Conservation (phyloP, 2,329 filamentous ascomycete species). For the Lecanosticta acicola region DNA sequence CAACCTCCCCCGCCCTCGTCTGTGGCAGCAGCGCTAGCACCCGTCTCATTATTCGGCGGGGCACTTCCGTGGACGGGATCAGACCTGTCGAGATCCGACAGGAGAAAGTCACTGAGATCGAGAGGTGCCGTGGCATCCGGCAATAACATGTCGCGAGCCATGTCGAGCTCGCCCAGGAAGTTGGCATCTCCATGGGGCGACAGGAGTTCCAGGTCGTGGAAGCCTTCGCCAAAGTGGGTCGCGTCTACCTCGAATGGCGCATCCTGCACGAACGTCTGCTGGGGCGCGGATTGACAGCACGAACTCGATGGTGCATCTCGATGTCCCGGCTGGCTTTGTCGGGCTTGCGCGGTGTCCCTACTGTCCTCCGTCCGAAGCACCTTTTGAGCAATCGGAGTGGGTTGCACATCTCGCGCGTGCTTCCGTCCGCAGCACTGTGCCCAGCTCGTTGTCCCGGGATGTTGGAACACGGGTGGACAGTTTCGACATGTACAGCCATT, state of each 20-base stretch:
- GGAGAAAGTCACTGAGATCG: slow-evolving; percentile 22
- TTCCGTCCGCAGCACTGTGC: slow-evolving; percentile 32
- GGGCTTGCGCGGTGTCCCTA: not conserved
- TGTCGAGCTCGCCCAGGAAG: not conserved
- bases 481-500: slow-evolving; percentile 31
- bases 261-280: not conserved
- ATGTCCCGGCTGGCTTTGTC: not conserved
- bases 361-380: slow-evolving; percentile 11
- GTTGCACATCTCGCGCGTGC: slow-evolving; percentile 26
- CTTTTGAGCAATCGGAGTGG: slow-evolving; percentile 15
- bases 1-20: slow-evolving; percentile 7
- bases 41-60: not conserved
- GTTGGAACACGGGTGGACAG: slow-evolving; percentile 32
- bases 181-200: slow-evolving; percentile 6
- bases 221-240: slow-evolving; percentile 2
- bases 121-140: slow-evolving; percentile 10
- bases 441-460: slow-evolving; percentile 27
- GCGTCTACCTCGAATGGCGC: slow-evolving; percentile 3
- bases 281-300: not conserved
- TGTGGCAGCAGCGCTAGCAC: not conserved
- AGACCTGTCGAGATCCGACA: slow-evolving; percentile 18
- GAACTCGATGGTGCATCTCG: not conserved
- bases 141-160: slow-evolving; percentile 10
- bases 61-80: not conserved
- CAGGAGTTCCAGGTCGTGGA: slow-evolving; percentile 7